Conservation (phyloP, 1,284 basidiomycete species). For the Rugosomyces carneus region DNA sequence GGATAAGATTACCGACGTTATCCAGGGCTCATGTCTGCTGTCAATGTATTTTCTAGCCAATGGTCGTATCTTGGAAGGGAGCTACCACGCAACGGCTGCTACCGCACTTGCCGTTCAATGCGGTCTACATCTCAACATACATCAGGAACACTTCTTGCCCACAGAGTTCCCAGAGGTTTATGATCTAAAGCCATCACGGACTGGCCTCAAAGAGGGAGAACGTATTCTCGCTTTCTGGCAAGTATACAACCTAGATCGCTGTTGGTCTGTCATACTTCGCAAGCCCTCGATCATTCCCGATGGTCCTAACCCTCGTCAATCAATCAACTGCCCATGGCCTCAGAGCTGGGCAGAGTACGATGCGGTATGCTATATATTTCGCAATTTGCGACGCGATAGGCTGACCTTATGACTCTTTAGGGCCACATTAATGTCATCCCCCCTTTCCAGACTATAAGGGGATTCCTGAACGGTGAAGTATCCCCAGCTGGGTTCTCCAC, state of each 20-base stretch:
- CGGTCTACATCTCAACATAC: conserved; percentile 51
- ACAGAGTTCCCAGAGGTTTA: conserved; percentile 33
- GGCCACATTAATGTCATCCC: conserved; percentile 46
- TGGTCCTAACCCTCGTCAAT: conserved; percentile 35
- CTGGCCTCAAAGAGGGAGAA: conserved; percentile 53
- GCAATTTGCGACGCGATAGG: conserved; percentile 4
- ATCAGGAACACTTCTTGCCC: conserved; percentile 28
- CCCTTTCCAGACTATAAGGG: conserved; percentile 50
- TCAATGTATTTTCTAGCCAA: conserved; percentile 70
- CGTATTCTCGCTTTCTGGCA: conserved; percentile 67
- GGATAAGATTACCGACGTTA: conserved; percentile 56
- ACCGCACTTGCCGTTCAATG: conserved; percentile 61
- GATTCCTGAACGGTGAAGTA: conserved; percentile 56
- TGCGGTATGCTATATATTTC: conserved; percentile 30
- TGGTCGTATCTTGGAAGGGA: conserved; percentile 65
- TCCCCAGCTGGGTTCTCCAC: conserved; percentile 54
- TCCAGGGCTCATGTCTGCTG: conserved; percentile 67
- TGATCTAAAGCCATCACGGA: conserved; percentile 50
- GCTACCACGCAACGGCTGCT: conserved; percentile 65
- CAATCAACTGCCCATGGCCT: conserved; percentile 64
- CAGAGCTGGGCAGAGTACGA: conserved; percentile 54
- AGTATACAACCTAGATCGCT: conserved; percentile 60
- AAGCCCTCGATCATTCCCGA: conserved; percentile 52
- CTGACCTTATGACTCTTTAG: conserved; percentile 26
- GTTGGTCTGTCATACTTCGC: conserved; percentile 58